A percentile compares a stretch with the other conserved stretches of the same genome.
These are phyloP conservation scores for Zygnema circumcarinatum DNA, from an alignment of 139 green algal species.

Conservation along the genomic window DNA sequence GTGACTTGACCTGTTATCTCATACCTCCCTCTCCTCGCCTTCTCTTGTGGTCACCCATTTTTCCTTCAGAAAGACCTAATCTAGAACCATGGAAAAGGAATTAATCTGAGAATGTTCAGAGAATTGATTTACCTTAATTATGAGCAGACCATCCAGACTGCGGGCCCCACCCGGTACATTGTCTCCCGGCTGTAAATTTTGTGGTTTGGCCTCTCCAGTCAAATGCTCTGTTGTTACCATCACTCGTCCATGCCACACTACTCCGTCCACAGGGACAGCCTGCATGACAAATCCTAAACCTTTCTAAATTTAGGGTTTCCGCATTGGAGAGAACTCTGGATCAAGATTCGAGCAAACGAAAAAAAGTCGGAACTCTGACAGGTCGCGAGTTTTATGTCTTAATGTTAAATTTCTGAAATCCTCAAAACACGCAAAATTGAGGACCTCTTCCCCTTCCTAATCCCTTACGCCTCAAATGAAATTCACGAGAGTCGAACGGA, in stretches of 20 bases:
- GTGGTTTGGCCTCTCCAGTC: slow-evolving; percentile 64
- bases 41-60: too few relatives aligned
- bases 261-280: slow-evolving; percentile 64
- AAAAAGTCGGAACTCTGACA: background rate
- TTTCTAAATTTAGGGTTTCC: background rate
- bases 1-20: too few relatives aligned
- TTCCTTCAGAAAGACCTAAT: too few relatives aligned
- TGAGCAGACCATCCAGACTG: slow-evolving; percentile 61
- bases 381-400: background rate
- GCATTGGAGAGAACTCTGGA: too few relatives aligned
- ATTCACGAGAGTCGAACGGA: too few relatives aligned
- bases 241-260: slow-evolving; percentile 55
- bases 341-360: background rate
- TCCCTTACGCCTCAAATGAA: background rate
- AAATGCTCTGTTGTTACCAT: slow-evolving; percentile 65
- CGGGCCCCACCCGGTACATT: slow-evolving; percentile 60
- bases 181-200: slow-evolving; percentile 57
- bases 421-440: background rate
- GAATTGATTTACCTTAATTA: slow-evolving; percentile 46
- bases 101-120: too few relatives aligned
- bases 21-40: too few relatives aligned
- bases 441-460: background rate
- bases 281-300: slow-evolving; percentile 11
- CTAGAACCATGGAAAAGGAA: too few relatives aligned
- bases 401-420: background rate